Evolutionary conservation across 331 rosid species (phyloP).

Genomic region (Erythrophleum ivorense): DNA sequence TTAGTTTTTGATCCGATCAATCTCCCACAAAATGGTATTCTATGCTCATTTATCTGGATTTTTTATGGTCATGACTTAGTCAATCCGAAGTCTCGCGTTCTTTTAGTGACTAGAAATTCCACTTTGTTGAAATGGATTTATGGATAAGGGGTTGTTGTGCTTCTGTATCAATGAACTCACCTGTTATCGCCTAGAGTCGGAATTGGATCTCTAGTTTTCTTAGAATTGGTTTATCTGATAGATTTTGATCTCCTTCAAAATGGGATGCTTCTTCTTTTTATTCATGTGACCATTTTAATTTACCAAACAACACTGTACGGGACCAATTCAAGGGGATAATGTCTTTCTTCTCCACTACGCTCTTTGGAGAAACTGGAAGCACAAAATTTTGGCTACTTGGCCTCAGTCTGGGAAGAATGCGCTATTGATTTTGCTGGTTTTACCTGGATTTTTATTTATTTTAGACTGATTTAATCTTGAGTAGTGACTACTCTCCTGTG

Average conservation of each 20-base stretch:
- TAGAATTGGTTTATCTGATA: constrained; percentile 34
- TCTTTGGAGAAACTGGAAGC: constrained; percentile 27
- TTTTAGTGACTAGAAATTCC: constrained; percentile 10
- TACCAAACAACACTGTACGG: constrained; percentile 36
- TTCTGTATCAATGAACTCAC: constrained; percentile 45
- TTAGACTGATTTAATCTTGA: constrained; percentile 23
- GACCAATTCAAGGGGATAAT: constrained; percentile 33
- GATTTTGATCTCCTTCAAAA: constrained; percentile 35
- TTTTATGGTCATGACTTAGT: constrained; percentile 21
- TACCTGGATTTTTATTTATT: background rate
- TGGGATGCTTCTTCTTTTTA: constrained; percentile 19
- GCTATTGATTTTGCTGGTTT: constrained; percentile 14
- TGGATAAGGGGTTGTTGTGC: background rate
- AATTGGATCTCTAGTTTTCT: constrained; percentile 33
- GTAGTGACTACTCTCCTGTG: constrained; percentile 9
- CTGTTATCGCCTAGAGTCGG: constrained; percentile 49
- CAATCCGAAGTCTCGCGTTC: constrained; percentile 42
- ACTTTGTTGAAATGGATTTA: background rate
- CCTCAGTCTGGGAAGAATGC: constrained; percentile 2
- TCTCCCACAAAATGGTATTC: constrained; percentile 62
- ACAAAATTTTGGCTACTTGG: constrained; percentile 6
- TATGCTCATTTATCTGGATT: constrained; percentile 2
- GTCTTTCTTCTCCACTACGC: constrained; percentile 23
- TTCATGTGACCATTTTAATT: constrained; percentile 32
- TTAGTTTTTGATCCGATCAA: constrained; percentile 70